These are phyloP conservation scores for Podila verticillata DNA, from an alignment of 192 early-diverging fungal species.

Conservation along the genomic window DNA sequence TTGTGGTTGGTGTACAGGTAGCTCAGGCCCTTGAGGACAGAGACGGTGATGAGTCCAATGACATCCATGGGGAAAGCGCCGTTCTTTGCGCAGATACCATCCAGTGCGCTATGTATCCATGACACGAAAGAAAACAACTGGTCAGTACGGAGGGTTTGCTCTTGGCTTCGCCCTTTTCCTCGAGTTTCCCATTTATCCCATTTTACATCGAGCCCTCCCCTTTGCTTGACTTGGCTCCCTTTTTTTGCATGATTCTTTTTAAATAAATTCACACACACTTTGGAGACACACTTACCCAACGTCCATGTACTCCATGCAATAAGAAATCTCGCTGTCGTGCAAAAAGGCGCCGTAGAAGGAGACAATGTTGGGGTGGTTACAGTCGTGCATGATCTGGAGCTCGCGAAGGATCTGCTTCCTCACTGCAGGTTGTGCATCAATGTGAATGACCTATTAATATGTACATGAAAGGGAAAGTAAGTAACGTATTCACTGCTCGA, in stretches of 20 bases:
- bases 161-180: too few relatives aligned
- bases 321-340: conserved; percentile 85
- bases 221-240: not conserved
- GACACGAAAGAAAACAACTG: not conserved
- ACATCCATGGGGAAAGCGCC: conserved; percentile 92
- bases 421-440: conserved; percentile 72
- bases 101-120: conserved; percentile 70
- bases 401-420: conserved; percentile 94
- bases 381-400: conserved; percentile 95
- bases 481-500: too few relatives aligned
- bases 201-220: too few relatives aligned
- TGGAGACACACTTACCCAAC: conserved; percentile 62
- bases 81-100: conserved; percentile 90
- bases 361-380: conserved; percentile 94
- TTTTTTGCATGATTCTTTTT: not conserved
- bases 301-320: conserved; percentile 99
- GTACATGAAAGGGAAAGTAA: not conserved
- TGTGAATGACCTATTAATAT: conserved; percentile 52
- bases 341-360: conserved; percentile 97
- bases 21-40: conserved; percentile 80
- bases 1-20: conserved; percentile 90
- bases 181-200: too few relatives aligned
- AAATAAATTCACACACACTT: not conserved
- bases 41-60: conserved; percentile 83
- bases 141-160: not conserved